Percentiles rank a stretch among this genome's conserved stretches.
Conservation (phyloP, 371 early-diverging fungal species). For the Ordospora colligata region DNA sequence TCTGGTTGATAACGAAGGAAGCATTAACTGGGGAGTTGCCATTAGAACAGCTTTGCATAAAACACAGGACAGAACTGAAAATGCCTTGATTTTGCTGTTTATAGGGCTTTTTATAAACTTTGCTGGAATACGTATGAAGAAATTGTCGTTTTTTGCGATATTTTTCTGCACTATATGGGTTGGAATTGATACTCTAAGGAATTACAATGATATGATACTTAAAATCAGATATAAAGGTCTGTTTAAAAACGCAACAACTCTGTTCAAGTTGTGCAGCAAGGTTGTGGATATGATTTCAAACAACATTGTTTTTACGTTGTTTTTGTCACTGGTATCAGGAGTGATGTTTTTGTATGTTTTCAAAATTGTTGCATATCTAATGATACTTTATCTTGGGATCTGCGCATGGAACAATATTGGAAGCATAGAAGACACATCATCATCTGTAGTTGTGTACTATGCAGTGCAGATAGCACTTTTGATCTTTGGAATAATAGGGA, state of each 20-base stretch:
- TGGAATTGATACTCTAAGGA: background rate
- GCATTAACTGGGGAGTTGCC: no score
- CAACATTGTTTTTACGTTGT: background rate
- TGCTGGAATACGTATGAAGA: background rate
- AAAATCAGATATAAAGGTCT: background rate
- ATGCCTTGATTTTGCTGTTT: background rate
- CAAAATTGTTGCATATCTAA: background rate
- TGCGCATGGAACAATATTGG: background rate
- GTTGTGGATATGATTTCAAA: background rate
- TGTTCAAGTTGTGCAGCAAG: background rate
- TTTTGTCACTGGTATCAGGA: background rate
- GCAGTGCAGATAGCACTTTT: background rate
- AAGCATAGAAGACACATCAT: background rate
- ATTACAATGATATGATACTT: background rate
- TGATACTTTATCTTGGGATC: background rate
- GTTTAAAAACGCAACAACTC: background rate
- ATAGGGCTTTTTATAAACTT: background rate
- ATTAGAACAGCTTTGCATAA: no score
- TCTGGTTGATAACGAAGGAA: no score
- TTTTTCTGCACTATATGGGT: background rate
- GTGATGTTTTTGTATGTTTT: conserved; percentile 1
- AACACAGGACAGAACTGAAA: background rate
- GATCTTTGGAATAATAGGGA: background rate
- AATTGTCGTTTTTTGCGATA: background rate
- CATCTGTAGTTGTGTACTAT: background rate